Conservation (phyloP, 2,329 filamentous ascomycete species). For the Lomentospora prolificans region DNA sequence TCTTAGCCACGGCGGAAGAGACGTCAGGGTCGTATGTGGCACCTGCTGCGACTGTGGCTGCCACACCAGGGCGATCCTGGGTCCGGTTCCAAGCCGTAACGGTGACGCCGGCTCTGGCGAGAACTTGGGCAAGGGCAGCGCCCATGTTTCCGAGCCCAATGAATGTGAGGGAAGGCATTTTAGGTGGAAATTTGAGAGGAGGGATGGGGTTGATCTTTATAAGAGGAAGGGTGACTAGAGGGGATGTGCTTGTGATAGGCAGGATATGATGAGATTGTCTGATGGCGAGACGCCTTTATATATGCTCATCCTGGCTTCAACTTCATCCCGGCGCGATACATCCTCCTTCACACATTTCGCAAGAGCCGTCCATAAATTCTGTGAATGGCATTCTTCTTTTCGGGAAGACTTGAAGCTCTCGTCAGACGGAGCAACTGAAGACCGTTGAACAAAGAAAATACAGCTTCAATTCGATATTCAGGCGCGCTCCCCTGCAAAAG, state of each 20-base stretch:
- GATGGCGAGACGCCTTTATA: too few species aligned
- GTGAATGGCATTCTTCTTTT: not conserved
- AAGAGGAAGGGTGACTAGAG: not conserved
- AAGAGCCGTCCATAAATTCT: not conserved
- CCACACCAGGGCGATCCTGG: constrained; percentile 56
- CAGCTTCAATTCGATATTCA: not conserved
- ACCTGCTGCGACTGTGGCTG: constrained; percentile 63
- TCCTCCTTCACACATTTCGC: not conserved
- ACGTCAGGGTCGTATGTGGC: constrained; percentile 19
- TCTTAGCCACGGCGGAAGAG: not conserved
- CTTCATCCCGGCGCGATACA: too few species aligned
- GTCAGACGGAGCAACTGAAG: not conserved
- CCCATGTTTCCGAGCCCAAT: constrained; percentile 6
- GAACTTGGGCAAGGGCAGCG: constrained; percentile 4
- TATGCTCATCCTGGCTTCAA: too few species aligned
- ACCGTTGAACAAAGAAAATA: not conserved
- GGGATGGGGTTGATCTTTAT: too few species aligned
- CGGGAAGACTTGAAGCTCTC: not conserved
- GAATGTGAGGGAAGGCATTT: constrained; percentile 4
- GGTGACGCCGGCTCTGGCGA: not conserved
- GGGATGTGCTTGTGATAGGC: not conserved
- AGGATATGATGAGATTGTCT: not conserved
- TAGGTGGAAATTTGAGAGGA: too few species aligned
- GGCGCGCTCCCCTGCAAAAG: too few species aligned
- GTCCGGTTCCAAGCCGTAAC: constrained; percentile 36